A percentile compares a stretch with the other conserved stretches of the same genome.
These are phyloP conservation scores for Cicer chorassanicum DNA, from an alignment of 306 rosid genomes.

Conservation along the genomic window DNA sequence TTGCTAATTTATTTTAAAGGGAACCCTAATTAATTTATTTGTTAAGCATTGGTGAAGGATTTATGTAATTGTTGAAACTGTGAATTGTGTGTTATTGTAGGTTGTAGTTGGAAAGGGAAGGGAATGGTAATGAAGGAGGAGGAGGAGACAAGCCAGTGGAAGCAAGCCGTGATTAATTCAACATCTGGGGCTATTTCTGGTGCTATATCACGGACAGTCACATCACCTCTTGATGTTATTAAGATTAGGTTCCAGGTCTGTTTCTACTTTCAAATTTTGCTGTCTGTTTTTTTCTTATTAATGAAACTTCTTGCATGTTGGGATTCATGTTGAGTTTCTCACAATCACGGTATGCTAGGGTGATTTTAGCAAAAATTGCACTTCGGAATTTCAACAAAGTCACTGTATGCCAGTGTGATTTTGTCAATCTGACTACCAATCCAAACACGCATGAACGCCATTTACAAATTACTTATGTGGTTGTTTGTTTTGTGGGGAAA, in stretches of 20 bases:
- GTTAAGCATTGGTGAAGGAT: not conserved
- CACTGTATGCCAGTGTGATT: not conserved
- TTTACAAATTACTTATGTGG: not conserved
- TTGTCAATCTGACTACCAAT: not conserved
- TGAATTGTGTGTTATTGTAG: conserved; percentile 40
- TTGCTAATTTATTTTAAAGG: not conserved
- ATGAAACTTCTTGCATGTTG: not conserved
- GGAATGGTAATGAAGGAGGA: conserved; percentile 64
- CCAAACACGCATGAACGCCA: not conserved
- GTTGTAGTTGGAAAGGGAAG: conserved; percentile 48
- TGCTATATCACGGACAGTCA: conserved; percentile 77
- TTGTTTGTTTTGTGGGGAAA: not conserved
- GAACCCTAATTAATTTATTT: conserved; percentile 40
- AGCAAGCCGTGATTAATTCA: conserved; percentile 68
- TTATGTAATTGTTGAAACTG: not conserved
- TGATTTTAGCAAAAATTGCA: not conserved
- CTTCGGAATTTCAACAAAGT: not conserved
- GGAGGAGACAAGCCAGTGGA: conserved; percentile 77
- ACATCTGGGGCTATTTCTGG: conserved; percentile 90
- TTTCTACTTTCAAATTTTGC: conserved; percentile 9
- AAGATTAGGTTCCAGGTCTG: conserved; percentile 94
- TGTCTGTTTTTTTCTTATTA: not conserved
- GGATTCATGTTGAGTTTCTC: not conserved
- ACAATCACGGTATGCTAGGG: not conserved
- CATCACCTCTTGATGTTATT: conserved; percentile 96